Evolutionary conservation across 2,329 filamentous ascomycete species (phyloP).

Genomic region (Fusarium sp.): DNA sequence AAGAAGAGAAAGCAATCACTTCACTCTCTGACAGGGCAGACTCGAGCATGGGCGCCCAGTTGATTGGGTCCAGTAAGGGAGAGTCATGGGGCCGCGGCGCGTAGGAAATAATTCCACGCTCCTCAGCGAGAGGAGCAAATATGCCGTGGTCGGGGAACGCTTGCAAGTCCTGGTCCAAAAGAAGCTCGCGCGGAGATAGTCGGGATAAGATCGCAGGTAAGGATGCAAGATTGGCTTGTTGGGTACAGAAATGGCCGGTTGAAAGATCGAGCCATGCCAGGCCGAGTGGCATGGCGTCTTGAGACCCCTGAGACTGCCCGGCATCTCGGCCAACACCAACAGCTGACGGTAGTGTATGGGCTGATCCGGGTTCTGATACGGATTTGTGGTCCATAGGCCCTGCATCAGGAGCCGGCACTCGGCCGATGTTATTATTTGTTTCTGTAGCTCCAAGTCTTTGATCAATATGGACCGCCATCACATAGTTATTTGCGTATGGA

Average conservation of each 20-base stretch:
- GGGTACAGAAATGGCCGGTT: constrained; percentile 93
- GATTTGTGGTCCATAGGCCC: constrained; percentile 27
- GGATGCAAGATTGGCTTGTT: constrained; percentile 75
- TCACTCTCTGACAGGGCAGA: constrained; percentile 69
- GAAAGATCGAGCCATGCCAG: constrained; percentile 95
- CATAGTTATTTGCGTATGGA: constrained; percentile 91
- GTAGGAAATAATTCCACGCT: constrained; percentile 81
- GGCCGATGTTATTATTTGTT: constrained; percentile 72
- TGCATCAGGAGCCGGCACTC: constrained; percentile 23
- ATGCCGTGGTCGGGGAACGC: constrained; percentile 70
- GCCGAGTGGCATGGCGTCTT: constrained; percentile 64
- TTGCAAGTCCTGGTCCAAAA: constrained; percentile 75
- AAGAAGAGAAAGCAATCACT: constrained; percentile 67
- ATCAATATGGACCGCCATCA: constrained; percentile 78
- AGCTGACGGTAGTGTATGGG: constrained; percentile 35
- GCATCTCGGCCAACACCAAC: constrained; percentile 34
- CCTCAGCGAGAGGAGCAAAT: constrained; percentile 76
- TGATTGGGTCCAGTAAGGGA: constrained; percentile 62
- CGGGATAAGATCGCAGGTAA: constrained; percentile 85
- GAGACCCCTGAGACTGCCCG: constrained; percentile 31
- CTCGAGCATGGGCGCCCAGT: constrained; percentile 84
- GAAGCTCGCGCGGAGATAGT: constrained; percentile 85
- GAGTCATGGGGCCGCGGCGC: constrained; percentile 66
- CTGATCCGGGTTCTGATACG: constrained; percentile 36
- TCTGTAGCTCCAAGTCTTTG: neutral